These are phyloP conservation scores for Podospora anserina DNA, from an alignment of 495 filamentous ascomycete genomes.

Conservation along the genomic window DNA sequence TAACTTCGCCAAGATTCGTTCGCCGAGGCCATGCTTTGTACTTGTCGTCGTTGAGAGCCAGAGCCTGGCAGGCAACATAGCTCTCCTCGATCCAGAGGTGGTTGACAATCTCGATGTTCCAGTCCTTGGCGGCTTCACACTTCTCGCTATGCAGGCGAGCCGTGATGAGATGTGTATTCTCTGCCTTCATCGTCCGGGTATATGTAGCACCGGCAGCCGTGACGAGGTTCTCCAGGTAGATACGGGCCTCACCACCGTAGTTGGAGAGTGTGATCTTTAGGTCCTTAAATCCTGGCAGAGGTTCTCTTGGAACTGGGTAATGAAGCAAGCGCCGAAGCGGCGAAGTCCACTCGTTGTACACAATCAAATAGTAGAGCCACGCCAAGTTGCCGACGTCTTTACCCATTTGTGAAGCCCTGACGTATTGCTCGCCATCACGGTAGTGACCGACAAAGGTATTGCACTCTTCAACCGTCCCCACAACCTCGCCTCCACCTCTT, in stretches of 20 bases:
- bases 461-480: constrained; percentile 62
- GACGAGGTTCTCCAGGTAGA: constrained; percentile 91
- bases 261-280: constrained; percentile 85
- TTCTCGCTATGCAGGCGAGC: constrained; percentile 87
- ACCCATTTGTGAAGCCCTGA: constrained; percentile 64
- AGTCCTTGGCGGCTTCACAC: constrained; percentile 83
- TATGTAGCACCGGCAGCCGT: constrained; percentile 76
- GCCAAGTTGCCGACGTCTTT: constrained; percentile 88
- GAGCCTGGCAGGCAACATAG: constrained; percentile 79
- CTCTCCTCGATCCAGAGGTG: constrained; percentile 98
- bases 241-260: constrained; percentile 89
- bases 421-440: constrained; percentile 76
- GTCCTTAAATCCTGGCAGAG: constrained; percentile 74
- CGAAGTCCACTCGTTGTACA: constrained; percentile 79
- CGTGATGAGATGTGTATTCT: constrained; percentile 94
- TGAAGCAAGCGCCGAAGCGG: constrained; percentile 78
- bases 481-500: constrained; percentile 65
- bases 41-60: constrained; percentile 60
- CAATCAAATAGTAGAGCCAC: constrained; percentile 91
- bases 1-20: constrained; percentile 89
- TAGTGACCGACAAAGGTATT: constrained; percentile 84
- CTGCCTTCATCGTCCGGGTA: constrained; percentile 87
- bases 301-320: constrained; percentile 73
- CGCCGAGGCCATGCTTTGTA: constrained; percentile 80
- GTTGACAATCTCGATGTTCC: constrained; percentile 86